phyloP scores from a whole-genome alignment of 306 rosid genomes.

The Argentina anserina region DNA sequence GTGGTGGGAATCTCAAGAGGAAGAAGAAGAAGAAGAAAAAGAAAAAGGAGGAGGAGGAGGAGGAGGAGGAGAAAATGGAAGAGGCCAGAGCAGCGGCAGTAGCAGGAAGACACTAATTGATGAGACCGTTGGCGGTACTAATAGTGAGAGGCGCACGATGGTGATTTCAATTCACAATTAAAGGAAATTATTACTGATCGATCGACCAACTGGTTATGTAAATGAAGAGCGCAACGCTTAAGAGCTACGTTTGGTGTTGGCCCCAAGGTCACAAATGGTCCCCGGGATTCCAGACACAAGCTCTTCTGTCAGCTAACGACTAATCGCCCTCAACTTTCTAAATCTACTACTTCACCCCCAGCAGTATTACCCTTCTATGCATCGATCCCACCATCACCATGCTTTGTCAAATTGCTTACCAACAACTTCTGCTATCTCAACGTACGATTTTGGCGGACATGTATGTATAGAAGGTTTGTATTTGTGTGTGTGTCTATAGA shows the following conservation, averaged over 20 bases:
- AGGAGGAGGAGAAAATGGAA: neutral
- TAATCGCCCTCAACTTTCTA: constrained; percentile 41
- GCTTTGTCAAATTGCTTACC: neutral
- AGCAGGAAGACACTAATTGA: neutral
- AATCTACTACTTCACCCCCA: constrained; percentile 1
- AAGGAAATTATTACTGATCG: neutral
- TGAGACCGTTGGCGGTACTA: neutral
- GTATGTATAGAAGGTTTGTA: no score
- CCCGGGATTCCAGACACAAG: constrained; percentile 41
- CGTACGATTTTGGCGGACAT: neutral
- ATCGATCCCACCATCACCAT: neutral
- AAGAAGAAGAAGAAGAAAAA: constrained; percentile 17
- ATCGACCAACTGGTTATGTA: neutral
- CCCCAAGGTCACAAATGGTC: constrained; percentile 43
- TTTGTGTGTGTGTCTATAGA: no score
- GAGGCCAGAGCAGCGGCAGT: neutral
- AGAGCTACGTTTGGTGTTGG: neutral
- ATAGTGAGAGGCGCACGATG: neutral
- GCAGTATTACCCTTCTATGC: neutral
- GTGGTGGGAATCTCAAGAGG: constrained; percentile 34
- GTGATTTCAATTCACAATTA: neutral
- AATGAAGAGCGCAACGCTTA: neutral
- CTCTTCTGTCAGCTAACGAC: constrained; percentile 29
- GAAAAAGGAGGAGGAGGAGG: constrained; percentile 24
- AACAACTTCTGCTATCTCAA: neutral